These are phyloP conservation scores for Cupressus sempervirens DNA, from an alignment of 75 land plant genomes.

Conservation along the genomic window DNA sequence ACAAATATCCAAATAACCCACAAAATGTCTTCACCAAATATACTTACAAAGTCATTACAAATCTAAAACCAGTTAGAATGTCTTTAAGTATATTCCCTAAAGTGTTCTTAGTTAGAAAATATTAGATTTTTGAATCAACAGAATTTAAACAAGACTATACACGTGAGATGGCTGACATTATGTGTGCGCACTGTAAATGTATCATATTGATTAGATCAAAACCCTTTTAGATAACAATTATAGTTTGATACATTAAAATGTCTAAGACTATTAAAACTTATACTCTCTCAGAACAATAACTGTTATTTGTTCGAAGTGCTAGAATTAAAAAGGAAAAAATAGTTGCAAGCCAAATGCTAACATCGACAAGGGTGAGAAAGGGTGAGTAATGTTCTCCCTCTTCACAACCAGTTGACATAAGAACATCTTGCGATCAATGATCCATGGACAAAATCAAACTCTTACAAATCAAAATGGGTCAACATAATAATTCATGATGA, in stretches of 20 bases:
- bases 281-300: neutral
- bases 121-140: neutral
- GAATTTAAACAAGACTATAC: neutral
- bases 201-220: neutral
- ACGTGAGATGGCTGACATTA: neutral
- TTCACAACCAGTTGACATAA: neutral
- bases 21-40: neutral
- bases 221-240: neutral
- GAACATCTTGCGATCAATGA: neutral
- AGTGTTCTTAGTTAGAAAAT: neutral
- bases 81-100: neutral
- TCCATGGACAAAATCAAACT: neutral
- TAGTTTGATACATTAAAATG: neutral
- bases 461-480: neutral
- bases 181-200: neutral
- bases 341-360: neutral
- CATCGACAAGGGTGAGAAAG: neutral
- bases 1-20: neutral
- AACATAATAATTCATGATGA: neutral
- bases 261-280: neutral
- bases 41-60: neutral
- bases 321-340: neutral
- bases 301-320: neutral
- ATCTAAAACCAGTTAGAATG: neutral
- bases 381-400: neutral